These are phyloP conservation scores for Angomonas deanei DNA, from an alignment of 208 protist genomes.

Conservation along the genomic window DNA sequence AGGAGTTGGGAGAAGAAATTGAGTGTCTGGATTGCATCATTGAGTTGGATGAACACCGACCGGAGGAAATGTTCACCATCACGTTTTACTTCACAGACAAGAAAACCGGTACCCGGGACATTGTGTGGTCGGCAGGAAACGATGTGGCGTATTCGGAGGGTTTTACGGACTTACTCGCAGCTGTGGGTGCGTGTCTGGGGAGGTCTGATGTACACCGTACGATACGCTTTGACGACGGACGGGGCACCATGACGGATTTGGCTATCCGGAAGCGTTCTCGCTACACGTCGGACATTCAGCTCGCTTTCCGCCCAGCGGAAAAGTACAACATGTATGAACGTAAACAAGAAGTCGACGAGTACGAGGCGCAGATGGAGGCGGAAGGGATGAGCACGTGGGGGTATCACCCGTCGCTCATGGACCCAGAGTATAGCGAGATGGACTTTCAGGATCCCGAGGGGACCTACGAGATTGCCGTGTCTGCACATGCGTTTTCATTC, in stretches of 20 bases:
- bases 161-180: constrained; percentile 80
- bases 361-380: constrained; percentile 54
- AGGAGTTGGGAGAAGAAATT: constrained; percentile 83
- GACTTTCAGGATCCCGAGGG: constrained; percentile 80
- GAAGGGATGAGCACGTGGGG: constrained; percentile 84
- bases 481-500: constrained; percentile 74
- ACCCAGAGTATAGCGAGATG: constrained; percentile 74
- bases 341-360: constrained; percentile 74
- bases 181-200: constrained; percentile 74
- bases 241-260: constrained; percentile 64
- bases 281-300: constrained; percentile 79
- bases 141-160: constrained; percentile 82
- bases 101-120: constrained; percentile 60
- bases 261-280: constrained; percentile 77
- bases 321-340: constrained; percentile 80
- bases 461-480: constrained; percentile 76
- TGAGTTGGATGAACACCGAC: constrained; percentile 79
- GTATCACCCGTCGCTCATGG: constrained; percentile 80
- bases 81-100: constrained; percentile 80
- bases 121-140: constrained; percentile 72
- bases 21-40: constrained; percentile 87
- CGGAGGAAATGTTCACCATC: constrained; percentile 86
- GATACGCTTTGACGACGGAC: constrained; percentile 84
- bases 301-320: constrained; percentile 75
- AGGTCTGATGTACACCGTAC: constrained; percentile 82